Conservation (phyloP, 495 filamentous ascomycete genomes). For the Xylaria longipes region DNA sequence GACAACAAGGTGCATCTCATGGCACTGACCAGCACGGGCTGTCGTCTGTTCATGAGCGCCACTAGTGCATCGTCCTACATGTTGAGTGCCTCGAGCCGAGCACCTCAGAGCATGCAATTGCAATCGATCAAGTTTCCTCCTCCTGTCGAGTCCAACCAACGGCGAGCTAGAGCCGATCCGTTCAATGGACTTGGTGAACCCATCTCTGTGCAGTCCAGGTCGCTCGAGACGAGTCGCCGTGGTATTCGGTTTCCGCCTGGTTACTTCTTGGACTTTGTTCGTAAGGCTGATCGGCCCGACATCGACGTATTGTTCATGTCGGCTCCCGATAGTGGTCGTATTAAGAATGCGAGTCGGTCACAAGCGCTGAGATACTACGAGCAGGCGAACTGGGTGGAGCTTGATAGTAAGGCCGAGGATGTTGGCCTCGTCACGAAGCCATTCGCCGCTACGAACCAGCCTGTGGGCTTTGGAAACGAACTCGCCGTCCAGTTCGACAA, state of each 20-base stretch:
- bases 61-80: slow-evolving; percentile 78
- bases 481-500: slow-evolving; percentile 92
- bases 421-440: slow-evolving; percentile 75
- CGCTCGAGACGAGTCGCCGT: slow-evolving; percentile 60
- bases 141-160: slow-evolving; percentile 37
- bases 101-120: slow-evolving; percentile 95
- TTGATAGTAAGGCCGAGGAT: slow-evolving; percentile 75
- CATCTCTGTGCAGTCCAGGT: slow-evolving; percentile 50
- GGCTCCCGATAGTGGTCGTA: slow-evolving; percentile 82
- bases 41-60: slow-evolving; percentile 89
- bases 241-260: slow-evolving; percentile 81
- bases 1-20: slow-evolving; percentile 85
- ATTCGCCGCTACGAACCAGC: slow-evolving; percentile 69
- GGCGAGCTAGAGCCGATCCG: slow-evolving; percentile 30
- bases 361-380: slow-evolving; percentile 65
- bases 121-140: slow-evolving; percentile 95
- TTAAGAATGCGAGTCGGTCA: slow-evolving; percentile 63
- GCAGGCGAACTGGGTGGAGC: slow-evolving; percentile 73
- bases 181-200: slow-evolving; percentile 39
- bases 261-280: slow-evolving; percentile 84
- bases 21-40: slow-evolving; percentile 88
- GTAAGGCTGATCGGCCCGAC: slow-evolving; percentile 53
- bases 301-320: slow-evolving; percentile 80
- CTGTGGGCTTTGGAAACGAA: slow-evolving; percentile 92
- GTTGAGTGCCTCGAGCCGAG: slow-evolving; percentile 61